Evolutionary conservation across 176 grass and related monocot genomes (phyloP).

Genomic region (Olyra latifolia): DNA sequence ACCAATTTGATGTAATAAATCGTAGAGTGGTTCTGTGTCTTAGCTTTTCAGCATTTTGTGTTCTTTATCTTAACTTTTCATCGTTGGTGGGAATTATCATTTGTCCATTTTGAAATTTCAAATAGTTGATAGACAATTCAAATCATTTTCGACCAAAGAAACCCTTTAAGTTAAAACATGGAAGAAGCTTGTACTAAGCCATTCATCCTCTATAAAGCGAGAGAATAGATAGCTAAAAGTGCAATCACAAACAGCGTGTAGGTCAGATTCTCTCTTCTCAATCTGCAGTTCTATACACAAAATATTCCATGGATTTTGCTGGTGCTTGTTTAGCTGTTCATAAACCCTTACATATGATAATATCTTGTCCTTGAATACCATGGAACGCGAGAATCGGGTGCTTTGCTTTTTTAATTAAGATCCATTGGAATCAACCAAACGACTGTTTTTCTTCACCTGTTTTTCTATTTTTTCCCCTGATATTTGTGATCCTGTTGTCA

Average conservation of each 20-base stretch:
- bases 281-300: neutral
- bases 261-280: neutral
- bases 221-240: neutral
- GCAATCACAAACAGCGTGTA: neutral
- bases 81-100: neutral
- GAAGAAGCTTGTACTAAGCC: neutral
- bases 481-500: neutral
- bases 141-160: neutral
- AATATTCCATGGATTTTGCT: neutral
- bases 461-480: neutral
- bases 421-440: neutral
- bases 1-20: neutral
- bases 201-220: neutral
- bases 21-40: too few relatives aligned
- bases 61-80: too few relatives aligned
- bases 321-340: neutral
- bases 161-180: neutral
- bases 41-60: too few relatives aligned
- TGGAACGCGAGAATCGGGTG: neutral
- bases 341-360: neutral
- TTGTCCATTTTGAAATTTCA: slow-evolving; percentile 3
- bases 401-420: neutral
- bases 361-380: neutral
- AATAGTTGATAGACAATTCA: neutral
- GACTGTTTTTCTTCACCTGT: neutral